phyloP scores from a whole-genome alignment of 176 grass and related monocot genomes.

The Triticum dicoccoides region DNA sequence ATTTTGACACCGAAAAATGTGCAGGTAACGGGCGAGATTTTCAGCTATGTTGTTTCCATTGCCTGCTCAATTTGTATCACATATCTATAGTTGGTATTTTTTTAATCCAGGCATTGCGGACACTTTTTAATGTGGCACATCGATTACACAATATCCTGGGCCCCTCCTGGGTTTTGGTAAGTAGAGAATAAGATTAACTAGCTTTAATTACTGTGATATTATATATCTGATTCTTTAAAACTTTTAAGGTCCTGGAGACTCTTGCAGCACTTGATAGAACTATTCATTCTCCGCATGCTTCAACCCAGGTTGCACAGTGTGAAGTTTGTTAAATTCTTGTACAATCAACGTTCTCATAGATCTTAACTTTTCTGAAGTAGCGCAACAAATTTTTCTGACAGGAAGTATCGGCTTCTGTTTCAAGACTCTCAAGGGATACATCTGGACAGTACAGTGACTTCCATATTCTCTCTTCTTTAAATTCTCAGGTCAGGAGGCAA shows the following conservation, averaged over 20 bases:
- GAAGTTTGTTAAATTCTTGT: neutral
- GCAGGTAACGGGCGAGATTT: conserved; percentile 47
- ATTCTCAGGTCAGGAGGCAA: conserved; percentile 89
- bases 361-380: conserved; percentile 15
- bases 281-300: conserved; percentile 97
- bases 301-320: conserved; percentile 70
- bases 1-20: conserved; percentile 95
- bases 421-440: conserved; percentile 82
- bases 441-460: conserved; percentile 98
- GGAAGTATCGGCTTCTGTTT: conserved; percentile 96
- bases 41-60: conserved; percentile 14
- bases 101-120: conserved; percentile 74
- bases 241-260: conserved; percentile 86
- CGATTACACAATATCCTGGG: conserved; percentile 96
- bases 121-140: conserved; percentile 98
- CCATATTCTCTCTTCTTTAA: conserved; percentile 96
- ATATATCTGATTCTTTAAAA: conserved; percentile 23
- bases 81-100: conserved; percentile 27
- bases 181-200: conserved; percentile 32
- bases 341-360: neutral
- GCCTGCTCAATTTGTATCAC: neutral
- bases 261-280: conserved; percentile 93
- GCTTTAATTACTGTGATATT: conserved; percentile 15
- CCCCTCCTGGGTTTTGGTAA: conserved; percentile 97
- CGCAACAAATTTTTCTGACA: conserved; percentile 27